Conservation (phyloP, 805 yeast species). For the Pichia gijzeniarum region DNA sequence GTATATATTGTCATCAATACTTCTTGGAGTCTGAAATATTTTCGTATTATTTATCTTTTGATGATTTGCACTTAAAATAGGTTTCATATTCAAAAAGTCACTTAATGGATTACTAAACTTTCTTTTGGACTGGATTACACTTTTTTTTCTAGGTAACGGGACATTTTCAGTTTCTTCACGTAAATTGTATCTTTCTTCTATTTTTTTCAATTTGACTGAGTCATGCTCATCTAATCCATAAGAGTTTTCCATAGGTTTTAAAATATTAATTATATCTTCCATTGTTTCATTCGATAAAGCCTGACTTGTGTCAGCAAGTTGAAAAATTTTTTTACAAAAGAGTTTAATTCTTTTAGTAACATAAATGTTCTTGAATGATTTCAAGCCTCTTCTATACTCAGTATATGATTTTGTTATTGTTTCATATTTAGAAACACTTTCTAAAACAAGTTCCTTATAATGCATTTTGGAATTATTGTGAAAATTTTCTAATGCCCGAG, state of each 20-base stretch:
- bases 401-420: conserved; percentile 35
- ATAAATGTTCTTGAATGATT: conserved; percentile 37
- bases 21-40: conserved; percentile 10
- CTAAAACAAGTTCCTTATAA: conserved; percentile 29
- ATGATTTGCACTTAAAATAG: neutral
- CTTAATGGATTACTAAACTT: conserved; percentile 12
- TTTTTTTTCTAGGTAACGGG: conserved; percentile 1
- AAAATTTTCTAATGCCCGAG: conserved; percentile 42
- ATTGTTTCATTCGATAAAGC: conserved; percentile 16
- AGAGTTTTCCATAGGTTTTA: conserved; percentile 10
- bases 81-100: conserved; percentile 9
- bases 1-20: conserved; percentile 4
- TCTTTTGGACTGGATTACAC: neutral
- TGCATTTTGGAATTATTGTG: conserved; percentile 24
- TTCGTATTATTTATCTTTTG: neutral
- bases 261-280: neutral
- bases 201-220: neutral
- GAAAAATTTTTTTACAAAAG: conserved; percentile 41
- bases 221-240: conserved; percentile 2
- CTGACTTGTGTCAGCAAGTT: conserved; percentile 28
- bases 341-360: conserved; percentile 53
- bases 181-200: conserved; percentile 1
- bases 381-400: conserved; percentile 35
- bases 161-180: conserved; percentile 1
- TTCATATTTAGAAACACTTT: conserved; percentile 35